A percentile compares a stretch with the other conserved stretches of the same genome.
Conservation (phyloP, 768 basidiomycete genomes). For the Amanita subjunquillea region DNA sequence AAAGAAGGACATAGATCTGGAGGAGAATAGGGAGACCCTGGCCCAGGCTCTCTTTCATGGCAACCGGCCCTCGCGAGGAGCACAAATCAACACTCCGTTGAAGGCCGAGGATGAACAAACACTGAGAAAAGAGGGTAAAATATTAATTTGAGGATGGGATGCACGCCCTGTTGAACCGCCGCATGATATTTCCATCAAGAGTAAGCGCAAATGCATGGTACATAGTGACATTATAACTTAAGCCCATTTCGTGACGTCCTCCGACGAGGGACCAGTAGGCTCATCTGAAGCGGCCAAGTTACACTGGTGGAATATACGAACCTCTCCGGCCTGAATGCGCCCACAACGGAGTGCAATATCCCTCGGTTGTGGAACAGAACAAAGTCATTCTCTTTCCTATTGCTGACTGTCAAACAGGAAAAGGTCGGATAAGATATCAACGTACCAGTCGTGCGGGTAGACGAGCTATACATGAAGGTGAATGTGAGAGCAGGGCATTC, state of each 20-base stretch:
- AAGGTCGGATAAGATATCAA: background rate
- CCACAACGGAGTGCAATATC: slow-evolving; percentile 72
- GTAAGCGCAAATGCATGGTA: too few species aligned
- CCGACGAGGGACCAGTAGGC: slow-evolving; percentile 54
- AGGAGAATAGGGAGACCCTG: slow-evolving; percentile 24
- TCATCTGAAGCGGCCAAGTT: slow-evolving; percentile 77
- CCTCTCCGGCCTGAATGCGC: slow-evolving; percentile 56
- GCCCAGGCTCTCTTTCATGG: slow-evolving; percentile 42
- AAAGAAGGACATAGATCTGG: slow-evolving; percentile 13
- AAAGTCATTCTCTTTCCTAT: slow-evolving; percentile 49
- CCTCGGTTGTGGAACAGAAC: slow-evolving; percentile 85
- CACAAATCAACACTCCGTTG: slow-evolving; percentile 46
- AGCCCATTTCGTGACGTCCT: slow-evolving; percentile 57
- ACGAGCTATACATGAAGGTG: slow-evolving; percentile 38
- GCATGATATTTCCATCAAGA: too few species aligned
- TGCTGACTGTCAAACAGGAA: background rate
- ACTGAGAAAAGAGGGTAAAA: slow-evolving; percentile 30
- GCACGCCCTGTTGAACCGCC: too few species aligned
- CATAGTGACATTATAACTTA: slow-evolving; percentile 5
- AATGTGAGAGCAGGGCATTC: background rate
- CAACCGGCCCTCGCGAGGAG: slow-evolving; percentile 47
- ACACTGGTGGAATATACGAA: slow-evolving; percentile 77
- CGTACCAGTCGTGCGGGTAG: slow-evolving; percentile 82
- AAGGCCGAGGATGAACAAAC: slow-evolving; percentile 40
- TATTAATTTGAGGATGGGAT: background rate